Evolutionary conservation across 768 basidiomycete genomes (phyloP).

Genomic region (Boletellus emodensis): DNA sequence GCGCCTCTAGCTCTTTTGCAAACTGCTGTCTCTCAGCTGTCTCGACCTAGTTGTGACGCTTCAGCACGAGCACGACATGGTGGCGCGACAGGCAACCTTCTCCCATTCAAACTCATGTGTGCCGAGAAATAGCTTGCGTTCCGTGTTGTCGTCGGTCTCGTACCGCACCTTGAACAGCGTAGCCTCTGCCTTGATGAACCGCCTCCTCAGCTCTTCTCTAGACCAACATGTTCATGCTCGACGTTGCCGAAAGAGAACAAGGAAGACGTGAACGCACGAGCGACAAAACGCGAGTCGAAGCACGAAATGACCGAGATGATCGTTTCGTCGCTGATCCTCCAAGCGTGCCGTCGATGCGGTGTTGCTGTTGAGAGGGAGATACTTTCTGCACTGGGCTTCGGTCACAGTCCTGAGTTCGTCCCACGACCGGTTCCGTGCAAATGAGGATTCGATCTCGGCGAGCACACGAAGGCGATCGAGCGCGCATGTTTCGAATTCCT

Average conservation of each 20-base stretch:
- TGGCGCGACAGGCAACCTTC: conserved; percentile 38
- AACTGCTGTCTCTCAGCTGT: conserved; percentile 51
- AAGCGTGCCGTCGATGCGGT: conserved; percentile 44
- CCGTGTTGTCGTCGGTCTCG: conserved; percentile 54
- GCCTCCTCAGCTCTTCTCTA: conserved; percentile 84
- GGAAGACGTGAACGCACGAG: conserved; percentile 58
- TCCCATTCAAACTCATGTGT: conserved; percentile 64
- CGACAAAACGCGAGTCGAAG: conserved; percentile 92
- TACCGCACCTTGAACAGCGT: conserved; percentile 82
- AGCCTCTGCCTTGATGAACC: conserved; percentile 88
- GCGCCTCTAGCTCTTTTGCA: conserved; percentile 43
- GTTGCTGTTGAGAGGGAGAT: conserved; percentile 65
- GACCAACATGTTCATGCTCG: background rate
- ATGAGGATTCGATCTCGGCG: conserved; percentile 87
- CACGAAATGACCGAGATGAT: conserved; percentile 92
- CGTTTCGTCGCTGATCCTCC: conserved; percentile 68
- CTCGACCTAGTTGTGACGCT: conserved; percentile 44
- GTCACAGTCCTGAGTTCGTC: conserved; percentile 72
- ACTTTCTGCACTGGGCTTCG: conserved; percentile 60
- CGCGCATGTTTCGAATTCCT: conserved; percentile 92
- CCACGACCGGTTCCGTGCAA: conserved; percentile 76
- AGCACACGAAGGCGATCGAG: conserved; percentile 83
- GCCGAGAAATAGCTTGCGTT: conserved; percentile 62
- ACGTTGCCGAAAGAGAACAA: background rate
- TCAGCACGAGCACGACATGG: background rate